Evolutionary conservation across 2,329 filamentous ascomycete species (phyloP), one percentile per base, ranked within the genome.

Genomic region (Apiospora phragmitis): DNA sequence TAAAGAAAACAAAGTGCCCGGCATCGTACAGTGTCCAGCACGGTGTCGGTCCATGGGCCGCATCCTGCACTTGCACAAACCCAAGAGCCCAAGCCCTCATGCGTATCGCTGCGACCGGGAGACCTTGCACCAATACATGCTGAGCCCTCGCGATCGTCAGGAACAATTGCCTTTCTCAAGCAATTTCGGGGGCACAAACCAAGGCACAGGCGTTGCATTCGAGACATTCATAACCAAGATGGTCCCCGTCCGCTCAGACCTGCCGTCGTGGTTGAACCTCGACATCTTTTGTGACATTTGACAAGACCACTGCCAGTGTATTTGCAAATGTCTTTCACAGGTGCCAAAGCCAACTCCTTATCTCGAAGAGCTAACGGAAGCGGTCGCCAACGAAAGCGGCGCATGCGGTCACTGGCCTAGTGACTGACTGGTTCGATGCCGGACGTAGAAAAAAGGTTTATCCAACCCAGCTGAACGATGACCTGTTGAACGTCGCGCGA

Each of bases 191-290:
- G 14, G 32, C 32, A 62, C 55, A 62, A 62, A 38, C 55, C 55
- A 62, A 62, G 55, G 55, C 55, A 62, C 55, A 62, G 9, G 55
- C 55, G 32, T 62, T n/a, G 32, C 55, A 62, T 38, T 62, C 32
- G 55, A 62, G 55, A 62, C 55, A 62, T 62, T 62, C 55, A 62
- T 62, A 62, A 62, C 55, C 55, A 38, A 62, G 32, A 35, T 62
- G 32, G 32, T 18, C 55, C 55, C 32, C 18, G 55, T 24, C 11
- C 55, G 55, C 55, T 62, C 55, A 62, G 55, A 38, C 55, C 32
- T 62, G 11, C 55, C 11, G 55, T 38, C 55, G 55, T 62, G 55
- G 55, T 62, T 11, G 29, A 62, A 38, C 55, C 55, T 62, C 55
- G 55, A 62, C 18, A 14, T 62, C 32, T 38, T 35, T n/a, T 8